These are phyloP conservation scores for Cytauxzoon felis DNA, from an alignment of 169 alveolate species.

Conservation along the genomic window DNA sequence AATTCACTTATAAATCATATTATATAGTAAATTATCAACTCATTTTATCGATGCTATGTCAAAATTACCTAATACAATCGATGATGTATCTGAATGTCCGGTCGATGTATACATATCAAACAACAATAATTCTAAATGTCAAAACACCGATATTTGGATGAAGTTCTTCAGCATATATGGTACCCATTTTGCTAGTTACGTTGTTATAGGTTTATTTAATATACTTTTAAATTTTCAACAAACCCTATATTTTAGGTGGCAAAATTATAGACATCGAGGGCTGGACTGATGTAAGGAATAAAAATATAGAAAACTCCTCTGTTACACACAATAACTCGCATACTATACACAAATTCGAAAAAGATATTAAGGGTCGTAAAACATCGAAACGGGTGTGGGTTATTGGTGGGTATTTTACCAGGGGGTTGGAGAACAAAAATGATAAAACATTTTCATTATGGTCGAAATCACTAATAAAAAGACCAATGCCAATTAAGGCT, in stretches of 20 bases:
- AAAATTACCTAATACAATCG: slow-evolving; percentile 11
- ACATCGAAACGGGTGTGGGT: slow-evolving; percentile 35
- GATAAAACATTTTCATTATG: slow-evolving; percentile 7
- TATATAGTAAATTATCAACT: slow-evolving; percentile 8
- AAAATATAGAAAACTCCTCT: not conserved
- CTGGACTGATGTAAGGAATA: not conserved
- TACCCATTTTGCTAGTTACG: slow-evolving; percentile 60
- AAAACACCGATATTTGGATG: slow-evolving; percentile 56
- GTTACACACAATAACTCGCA: not conserved
- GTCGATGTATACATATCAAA: slow-evolving; percentile 37
- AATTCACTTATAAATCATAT: not conserved
- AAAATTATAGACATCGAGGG: slow-evolving; percentile 46
- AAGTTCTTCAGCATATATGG: slow-evolving; percentile 69
- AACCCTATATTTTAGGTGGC: slow-evolving; percentile 42
- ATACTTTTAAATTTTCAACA: not conserved
- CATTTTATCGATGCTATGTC: slow-evolving; percentile 19
- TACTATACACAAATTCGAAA: not conserved
- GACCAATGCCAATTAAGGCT: slow-evolving; percentile 61
- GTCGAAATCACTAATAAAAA: slow-evolving; percentile 13
- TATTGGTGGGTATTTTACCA: slow-evolving; percentile 43
- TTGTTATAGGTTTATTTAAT: slow-evolving; percentile 17
- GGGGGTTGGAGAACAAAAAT: slow-evolving; percentile 34
- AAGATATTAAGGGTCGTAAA: slow-evolving; percentile 20
- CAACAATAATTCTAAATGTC: slow-evolving; percentile 26
- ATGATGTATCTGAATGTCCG: slow-evolving; percentile 7